Evolutionary conservation across 305 asterid species (phyloP).

Genomic region (Ruellia speciosa): DNA sequence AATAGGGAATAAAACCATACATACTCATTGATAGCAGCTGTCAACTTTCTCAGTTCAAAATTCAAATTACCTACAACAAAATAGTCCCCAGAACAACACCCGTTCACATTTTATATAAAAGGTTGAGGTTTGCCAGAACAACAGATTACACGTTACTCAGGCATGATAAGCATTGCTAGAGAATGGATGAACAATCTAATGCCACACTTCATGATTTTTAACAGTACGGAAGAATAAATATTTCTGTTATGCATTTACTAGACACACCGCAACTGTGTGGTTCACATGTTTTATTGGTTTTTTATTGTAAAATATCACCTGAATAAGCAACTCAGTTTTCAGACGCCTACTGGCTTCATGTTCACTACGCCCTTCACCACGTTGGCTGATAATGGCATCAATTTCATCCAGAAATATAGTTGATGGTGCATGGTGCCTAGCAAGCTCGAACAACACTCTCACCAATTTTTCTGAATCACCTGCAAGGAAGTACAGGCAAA

Average conservation of each 20-base stretch:
- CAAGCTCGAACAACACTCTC: conserved; percentile 89
- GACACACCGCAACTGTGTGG: background rate
- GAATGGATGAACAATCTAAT: background rate
- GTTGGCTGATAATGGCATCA: conserved; percentile 92
- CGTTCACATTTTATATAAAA: background rate
- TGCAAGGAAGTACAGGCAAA: conserved; percentile 28
- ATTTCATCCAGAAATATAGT: conserved; percentile 95
- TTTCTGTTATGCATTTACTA: background rate
- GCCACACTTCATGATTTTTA: background rate
- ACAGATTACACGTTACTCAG: background rate
- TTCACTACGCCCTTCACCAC: conserved; percentile 94
- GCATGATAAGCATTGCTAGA: background rate
- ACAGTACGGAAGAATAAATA: background rate
- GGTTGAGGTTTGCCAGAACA: background rate
- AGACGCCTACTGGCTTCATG: conserved; percentile 98
- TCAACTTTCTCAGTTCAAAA: background rate
- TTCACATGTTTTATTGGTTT: conserved; percentile 9
- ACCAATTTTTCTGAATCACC: conserved; percentile 97
- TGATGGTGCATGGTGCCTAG: conserved; percentile 95
- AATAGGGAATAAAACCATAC: background rate
- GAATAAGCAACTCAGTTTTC: conserved; percentile 90
- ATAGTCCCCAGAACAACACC: background rate
- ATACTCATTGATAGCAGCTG: background rate
- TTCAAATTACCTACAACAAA: background rate
- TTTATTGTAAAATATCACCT: conserved; percentile 40